Evolutionary conservation across 2,329 filamentous ascomycete species (phyloP).

Genomic region (Fusarium domesticum): DNA sequence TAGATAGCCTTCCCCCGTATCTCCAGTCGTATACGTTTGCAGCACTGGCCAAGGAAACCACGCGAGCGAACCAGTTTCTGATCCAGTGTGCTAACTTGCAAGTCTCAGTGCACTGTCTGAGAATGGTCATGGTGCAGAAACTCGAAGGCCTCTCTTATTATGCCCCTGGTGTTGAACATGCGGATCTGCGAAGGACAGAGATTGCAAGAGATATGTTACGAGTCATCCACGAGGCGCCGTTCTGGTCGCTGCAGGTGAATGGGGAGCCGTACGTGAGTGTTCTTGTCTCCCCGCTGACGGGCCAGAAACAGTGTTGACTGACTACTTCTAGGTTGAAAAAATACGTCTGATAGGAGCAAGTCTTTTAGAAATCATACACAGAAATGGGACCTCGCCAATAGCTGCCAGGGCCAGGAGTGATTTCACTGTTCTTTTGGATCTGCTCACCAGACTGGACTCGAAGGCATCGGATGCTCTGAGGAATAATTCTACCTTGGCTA

Average conservation of each 20-base stretch:
- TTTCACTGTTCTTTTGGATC: constrained; percentile 39
- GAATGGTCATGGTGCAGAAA: constrained; percentile 40
- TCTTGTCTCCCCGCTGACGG: background rate
- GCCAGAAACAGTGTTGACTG: background rate
- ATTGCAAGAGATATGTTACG: constrained; percentile 43
- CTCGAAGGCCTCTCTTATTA: constrained; percentile 35
- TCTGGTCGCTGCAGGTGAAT: constrained; percentile 41
- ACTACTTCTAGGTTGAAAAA: constrained; percentile 36
- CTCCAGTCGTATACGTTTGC: constrained; percentile 32
- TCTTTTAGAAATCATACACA: constrained; percentile 39
- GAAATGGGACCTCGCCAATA: constrained; percentile 36
- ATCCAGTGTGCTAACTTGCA: constrained; percentile 43
- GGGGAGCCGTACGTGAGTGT: constrained; percentile 39
- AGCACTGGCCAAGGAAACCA: constrained; percentile 12
- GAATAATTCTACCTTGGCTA: constrained; percentile 25
- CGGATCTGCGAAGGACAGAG: constrained; percentile 38
- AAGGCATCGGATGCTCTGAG: constrained; percentile 42
- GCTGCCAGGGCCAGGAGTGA: constrained; percentile 38
- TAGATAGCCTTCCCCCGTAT: constrained; percentile 38
- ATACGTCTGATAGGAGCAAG: constrained; percentile 39
- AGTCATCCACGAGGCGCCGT: constrained; percentile 40
- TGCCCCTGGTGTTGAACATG: constrained; percentile 31
- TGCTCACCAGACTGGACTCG: constrained; percentile 41
- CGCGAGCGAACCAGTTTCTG: constrained; percentile 32
- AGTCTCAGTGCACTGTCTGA: constrained; percentile 40